phyloP scores from a whole-genome alignment of 495 filamentous ascomycete genomes.

The Hypomontagnella monticulosa region DNA sequence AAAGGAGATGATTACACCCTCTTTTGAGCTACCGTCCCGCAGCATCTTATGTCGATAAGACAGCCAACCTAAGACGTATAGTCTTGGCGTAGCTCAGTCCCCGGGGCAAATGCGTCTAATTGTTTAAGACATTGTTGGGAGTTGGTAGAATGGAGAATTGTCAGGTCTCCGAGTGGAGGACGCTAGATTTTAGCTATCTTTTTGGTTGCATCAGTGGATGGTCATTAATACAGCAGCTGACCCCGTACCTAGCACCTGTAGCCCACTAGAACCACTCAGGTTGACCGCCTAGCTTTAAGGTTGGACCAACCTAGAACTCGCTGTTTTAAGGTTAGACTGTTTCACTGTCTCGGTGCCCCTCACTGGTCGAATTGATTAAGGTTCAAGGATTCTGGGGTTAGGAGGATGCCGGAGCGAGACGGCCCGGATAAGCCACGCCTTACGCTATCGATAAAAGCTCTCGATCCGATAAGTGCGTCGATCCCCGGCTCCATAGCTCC shows the following conservation, averaged over 20 bases:
- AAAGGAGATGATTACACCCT: constrained; percentile 35
- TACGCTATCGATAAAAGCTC: constrained; percentile 42
- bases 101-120: constrained; percentile 9
- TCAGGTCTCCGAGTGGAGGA: constrained; percentile 11
- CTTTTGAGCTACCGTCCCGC: constrained; percentile 2
- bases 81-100: constrained; percentile 20
- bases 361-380: not conserved
- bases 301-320: too few relatives aligned
- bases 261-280: too few relatives aligned
- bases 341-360: not conserved
- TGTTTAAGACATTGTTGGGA: constrained; percentile 6
- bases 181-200: constrained; percentile 19
- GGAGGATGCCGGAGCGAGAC: constrained; percentile 20
- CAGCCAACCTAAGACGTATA: constrained; percentile 6
- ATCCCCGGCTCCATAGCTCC: not conserved
- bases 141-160: not conserved
- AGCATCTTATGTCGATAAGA: constrained; percentile 10
- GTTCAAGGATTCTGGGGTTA: constrained; percentile 3
- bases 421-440: constrained; percentile 23
- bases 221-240: constrained; percentile 34
- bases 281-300: not conserved
- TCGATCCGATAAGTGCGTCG: constrained; percentile 9
- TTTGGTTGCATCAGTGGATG: constrained; percentile 3
- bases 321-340: not conserved
- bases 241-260: constrained; percentile 7